phyloP scores from a whole-genome alignment of 2,329 filamentous ascomycete genomes.

The Pseudocercospora pini-densiflorae region DNA sequence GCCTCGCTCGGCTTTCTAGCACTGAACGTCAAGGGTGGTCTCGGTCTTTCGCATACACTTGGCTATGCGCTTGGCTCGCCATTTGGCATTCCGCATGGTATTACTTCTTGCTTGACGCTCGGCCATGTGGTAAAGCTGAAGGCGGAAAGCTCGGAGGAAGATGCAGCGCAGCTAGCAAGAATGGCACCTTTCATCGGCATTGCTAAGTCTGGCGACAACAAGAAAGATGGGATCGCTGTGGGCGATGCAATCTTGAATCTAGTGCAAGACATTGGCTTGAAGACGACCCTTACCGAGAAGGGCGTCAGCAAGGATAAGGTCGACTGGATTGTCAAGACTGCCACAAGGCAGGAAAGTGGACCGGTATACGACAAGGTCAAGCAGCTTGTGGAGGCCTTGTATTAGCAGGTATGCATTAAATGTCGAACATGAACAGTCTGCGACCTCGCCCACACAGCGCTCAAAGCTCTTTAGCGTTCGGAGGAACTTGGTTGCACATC shows the following conservation, averaged over 20 bases:
- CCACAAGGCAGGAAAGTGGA: constrained; percentile 50
- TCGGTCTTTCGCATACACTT: constrained; percentile 51
- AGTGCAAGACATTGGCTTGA: constrained; percentile 50
- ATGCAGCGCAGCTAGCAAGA: constrained; percentile 53
- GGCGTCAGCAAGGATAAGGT: constrained; percentile 49
- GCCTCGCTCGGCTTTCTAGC: constrained; percentile 57
- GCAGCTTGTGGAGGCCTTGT: constrained; percentile 49
- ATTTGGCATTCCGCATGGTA: constrained; percentile 61
- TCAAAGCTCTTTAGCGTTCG: too few species aligned
- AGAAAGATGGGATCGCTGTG: constrained; percentile 50
- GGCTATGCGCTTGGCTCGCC: constrained; percentile 60
- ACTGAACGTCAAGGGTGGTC: constrained; percentile 54
- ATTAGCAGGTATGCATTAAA: constrained; percentile 30
- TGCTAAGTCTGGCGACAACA: constrained; percentile 44
- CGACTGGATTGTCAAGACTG: constrained; percentile 49
- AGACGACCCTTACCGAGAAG: constrained; percentile 53
- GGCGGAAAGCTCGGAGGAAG: constrained; percentile 46
- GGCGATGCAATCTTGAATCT: constrained; percentile 51
- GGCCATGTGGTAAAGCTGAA: constrained; percentile 61
- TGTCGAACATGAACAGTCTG: too few species aligned
- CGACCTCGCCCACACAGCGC: too few species aligned
- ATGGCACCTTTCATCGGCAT: constrained; percentile 52
- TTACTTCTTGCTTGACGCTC: constrained; percentile 60
- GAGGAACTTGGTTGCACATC: too few species aligned
- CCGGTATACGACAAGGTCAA: constrained; percentile 49